Conservation (phyloP, 306 rosid genomes). For the Betula pendula region DNA sequence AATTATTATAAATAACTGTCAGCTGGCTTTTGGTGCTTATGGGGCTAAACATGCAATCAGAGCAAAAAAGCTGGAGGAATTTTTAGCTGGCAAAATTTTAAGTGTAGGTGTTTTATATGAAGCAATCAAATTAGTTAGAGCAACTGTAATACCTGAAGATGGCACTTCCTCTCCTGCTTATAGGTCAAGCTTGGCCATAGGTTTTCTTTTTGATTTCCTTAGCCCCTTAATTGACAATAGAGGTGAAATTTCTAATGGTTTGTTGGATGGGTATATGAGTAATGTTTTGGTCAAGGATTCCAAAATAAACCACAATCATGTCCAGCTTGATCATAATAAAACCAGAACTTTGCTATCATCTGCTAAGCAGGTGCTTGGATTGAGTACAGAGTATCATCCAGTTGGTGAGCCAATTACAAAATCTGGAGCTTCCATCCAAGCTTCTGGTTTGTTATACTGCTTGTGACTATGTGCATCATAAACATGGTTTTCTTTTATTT, state of each 20-base stretch:
- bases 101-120: conserved; percentile 50
- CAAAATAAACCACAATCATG: conserved; percentile 29
- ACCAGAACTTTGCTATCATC: conserved; percentile 51
- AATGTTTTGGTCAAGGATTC: conserved; percentile 8
- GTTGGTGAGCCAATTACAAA: conserved; percentile 70
- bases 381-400: conserved; percentile 53
- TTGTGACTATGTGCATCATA: not conserved
- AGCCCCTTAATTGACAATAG: conserved; percentile 46
- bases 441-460: conserved; percentile 66
- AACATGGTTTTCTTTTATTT: not conserved
- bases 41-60: conserved; percentile 73
- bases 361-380: conserved; percentile 60
- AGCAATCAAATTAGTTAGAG: conserved; percentile 53
- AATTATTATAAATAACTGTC: conserved; percentile 46
- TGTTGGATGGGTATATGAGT: conserved; percentile 23
- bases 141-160: conserved; percentile 53
- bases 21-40: conserved; percentile 72
- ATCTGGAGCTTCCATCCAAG: conserved; percentile 77
- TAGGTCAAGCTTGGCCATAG: conserved; percentile 73
- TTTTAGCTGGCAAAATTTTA: conserved; percentile 61
- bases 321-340: conserved; percentile 25
- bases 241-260: conserved; percentile 26
- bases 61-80: conserved; percentile 70
- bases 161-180: conserved; percentile 56
- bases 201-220: conserved; percentile 75